Base-by-base conservation (phyloP, 345 rosid genomes). In the Eucalyptus rudis region DNA sequence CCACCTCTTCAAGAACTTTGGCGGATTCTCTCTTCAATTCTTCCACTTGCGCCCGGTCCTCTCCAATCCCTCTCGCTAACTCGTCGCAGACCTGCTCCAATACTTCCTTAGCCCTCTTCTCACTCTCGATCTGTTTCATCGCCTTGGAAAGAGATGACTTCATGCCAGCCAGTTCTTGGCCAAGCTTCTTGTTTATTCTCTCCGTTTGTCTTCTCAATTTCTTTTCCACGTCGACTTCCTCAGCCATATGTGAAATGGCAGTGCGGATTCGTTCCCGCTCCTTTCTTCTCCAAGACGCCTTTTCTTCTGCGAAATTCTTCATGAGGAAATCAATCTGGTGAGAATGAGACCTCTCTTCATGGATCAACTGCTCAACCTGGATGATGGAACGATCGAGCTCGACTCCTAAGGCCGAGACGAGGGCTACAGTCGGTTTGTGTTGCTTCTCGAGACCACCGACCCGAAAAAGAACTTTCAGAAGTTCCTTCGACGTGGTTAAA, bases 21-120 rank as follows among this genome's bases (percentile, higher is more conserved):
- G 87, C 94, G 0, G 98, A 92, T 87, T 95, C 95, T 89, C 92
- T 94, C 90, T 94, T 95, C 91, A 95, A 62, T 90, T 93, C 92
- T 90, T 94, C 97, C 0, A 89, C 95, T 88, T 91, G 93, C 13
- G 95, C 96, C 88, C 95, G 92, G 80, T 95, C 97, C 81, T 95
- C 96, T 47, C 98, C 99, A 22, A 95, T 94, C 4, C 99, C 97
- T 89, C 68, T 91, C 0, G 98, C 98, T 10, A 98, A 86, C 92
- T 98, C 99, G 88, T 98, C 98, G 31, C 99, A 97, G 7, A 96
- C 98, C 59, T 97, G 97, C 84, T 97, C 98, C 88, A 98, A 86
- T 87, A 95, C 93, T 83, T 98, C 99, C 88, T 96, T 98, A 1
- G 96, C 96, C 91, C 98, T 94, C 94, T 92, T 98, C 94, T 96